Conservation (phyloP, 139 green algal genomes). For the Chlamydomonas applanata region DNA sequence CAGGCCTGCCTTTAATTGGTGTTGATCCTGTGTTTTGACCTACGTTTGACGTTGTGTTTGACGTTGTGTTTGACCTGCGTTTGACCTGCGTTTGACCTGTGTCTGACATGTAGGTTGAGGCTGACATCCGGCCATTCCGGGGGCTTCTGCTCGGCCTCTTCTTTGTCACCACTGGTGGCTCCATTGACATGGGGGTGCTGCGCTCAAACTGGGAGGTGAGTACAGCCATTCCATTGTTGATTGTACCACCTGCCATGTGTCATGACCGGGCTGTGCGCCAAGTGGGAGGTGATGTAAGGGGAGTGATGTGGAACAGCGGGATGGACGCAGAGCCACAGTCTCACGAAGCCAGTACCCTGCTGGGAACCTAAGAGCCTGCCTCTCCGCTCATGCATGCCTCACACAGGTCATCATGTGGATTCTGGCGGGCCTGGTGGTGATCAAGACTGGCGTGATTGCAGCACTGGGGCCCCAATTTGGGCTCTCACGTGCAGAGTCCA, state of each 20-base stretch:
- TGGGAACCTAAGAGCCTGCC: too few species aligned
- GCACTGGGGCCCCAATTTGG: conserved; percentile 70
- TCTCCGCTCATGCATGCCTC: too few species aligned
- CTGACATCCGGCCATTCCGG: conserved; percentile 89
- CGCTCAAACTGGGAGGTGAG: conserved; percentile 32
- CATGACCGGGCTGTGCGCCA: not conserved
- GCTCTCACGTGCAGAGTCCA: conserved; percentile 67
- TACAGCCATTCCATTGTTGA: not conserved
- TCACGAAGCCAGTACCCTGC: too few species aligned
- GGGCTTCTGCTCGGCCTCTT: conserved; percentile 92
- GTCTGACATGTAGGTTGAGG: conserved; percentile 67
- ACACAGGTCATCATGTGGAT: conserved; percentile 36
- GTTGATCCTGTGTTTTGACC: not conserved
- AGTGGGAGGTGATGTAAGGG: too few species aligned
- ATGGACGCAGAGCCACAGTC: too few species aligned
- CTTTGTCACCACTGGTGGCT: conserved; percentile 77
- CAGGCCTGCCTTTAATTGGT: too few species aligned
- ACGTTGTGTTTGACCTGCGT: not conserved
- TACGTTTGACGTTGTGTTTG: not conserved
- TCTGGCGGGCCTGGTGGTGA: conserved; percentile 71
- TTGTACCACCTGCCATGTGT: not conserved
- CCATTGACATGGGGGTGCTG: conserved; percentile 47
- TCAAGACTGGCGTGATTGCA: conserved; percentile 87
- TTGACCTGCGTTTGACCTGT: too few species aligned
- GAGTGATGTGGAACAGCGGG: too few species aligned